Evolutionary conservation across 2,329 filamentous ascomycete genomes (phyloP).

Genomic region (Aureobasidium sp.): DNA sequence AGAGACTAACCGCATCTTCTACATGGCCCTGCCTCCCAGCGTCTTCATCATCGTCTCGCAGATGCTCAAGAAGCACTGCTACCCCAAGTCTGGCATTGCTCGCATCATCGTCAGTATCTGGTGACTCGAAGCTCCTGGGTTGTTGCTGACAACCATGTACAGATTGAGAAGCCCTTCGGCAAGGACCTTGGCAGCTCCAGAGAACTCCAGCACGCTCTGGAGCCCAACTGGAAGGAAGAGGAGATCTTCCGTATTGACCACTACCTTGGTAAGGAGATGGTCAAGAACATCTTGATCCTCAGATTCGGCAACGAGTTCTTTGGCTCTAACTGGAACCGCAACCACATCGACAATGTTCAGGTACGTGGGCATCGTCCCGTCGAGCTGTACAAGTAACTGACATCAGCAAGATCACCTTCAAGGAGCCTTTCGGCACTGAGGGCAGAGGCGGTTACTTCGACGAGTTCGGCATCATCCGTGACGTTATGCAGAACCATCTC

Average conservation of each 20-base stretch:
- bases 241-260: constrained; percentile 99
- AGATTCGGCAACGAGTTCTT: constrained; percentile 99
- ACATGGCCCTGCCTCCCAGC: constrained; percentile 96
- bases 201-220: constrained; percentile 87
- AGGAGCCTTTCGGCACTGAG: constrained; percentile 98
- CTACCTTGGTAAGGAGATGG: constrained; percentile 99
- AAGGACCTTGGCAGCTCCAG: constrained; percentile 93
- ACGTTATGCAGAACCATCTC: constrained; percentile 99
- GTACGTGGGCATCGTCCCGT: constrained; percentile 27
- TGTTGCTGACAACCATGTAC: constrained; percentile 19
- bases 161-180: constrained; percentile 99
- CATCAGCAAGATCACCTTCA: constrained; percentile 72
- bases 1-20: constrained; percentile 90
- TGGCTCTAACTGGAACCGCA: constrained; percentile 96
- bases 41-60: constrained; percentile 98
- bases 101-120: constrained; percentile 75
- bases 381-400: background rate
- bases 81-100: constrained; percentile 81
- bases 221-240: constrained; percentile 97
- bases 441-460: constrained; percentile 98
- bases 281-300: constrained; percentile 98
- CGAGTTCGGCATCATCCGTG: constrained; percentile 97
- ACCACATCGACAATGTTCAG: constrained; percentile 98
- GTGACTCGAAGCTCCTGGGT: background rate
- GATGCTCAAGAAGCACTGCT: constrained; percentile 95